Evolutionary conservation across 176 grass and related monocot species (phyloP).

Genomic region (Tillandsia fasciculata): DNA sequence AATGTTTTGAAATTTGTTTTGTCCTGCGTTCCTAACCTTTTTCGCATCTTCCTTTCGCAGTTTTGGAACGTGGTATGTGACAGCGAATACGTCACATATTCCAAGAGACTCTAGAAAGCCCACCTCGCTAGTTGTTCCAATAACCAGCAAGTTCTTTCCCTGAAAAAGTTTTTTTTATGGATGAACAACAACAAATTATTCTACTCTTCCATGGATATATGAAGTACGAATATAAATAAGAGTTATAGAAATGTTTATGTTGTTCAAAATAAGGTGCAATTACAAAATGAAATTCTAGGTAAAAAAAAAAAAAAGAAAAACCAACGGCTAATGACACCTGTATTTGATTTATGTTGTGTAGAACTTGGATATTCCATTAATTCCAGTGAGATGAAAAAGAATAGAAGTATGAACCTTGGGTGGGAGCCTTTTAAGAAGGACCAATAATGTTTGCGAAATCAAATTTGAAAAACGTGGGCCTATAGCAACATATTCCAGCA

Average conservation of each 20-base stretch:
- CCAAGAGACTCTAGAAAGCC: conserved; percentile 88
- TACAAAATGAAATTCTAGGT: too few relatives aligned
- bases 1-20: too few relatives aligned
- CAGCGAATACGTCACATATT: conserved; percentile 81
- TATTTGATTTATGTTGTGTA: too few relatives aligned
- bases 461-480: conserved; percentile 88
- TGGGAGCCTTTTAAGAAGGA: conserved; percentile 86
- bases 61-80: conserved; percentile 86
- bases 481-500: conserved; percentile 91
- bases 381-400: background rate
- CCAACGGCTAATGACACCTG: too few relatives aligned
- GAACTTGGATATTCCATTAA: background rate
- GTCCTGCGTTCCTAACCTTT: conserved; percentile 39
- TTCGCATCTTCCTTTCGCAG: conserved; percentile 70
- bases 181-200: too few relatives aligned
- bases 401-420: conserved; percentile 44
- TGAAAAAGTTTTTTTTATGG: conserved; percentile 16
- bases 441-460: conserved; percentile 79
- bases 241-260: too few relatives aligned
- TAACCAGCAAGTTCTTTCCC: conserved; percentile 73
- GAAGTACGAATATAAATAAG: too few relatives aligned
- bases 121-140: conserved; percentile 75
- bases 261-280: too few relatives aligned
- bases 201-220: too few relatives aligned
- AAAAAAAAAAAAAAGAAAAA: too few relatives aligned